phyloP scores from a whole-genome alignment of 306 rosid species.

The Gynostemma pentaphyllum region DNA sequence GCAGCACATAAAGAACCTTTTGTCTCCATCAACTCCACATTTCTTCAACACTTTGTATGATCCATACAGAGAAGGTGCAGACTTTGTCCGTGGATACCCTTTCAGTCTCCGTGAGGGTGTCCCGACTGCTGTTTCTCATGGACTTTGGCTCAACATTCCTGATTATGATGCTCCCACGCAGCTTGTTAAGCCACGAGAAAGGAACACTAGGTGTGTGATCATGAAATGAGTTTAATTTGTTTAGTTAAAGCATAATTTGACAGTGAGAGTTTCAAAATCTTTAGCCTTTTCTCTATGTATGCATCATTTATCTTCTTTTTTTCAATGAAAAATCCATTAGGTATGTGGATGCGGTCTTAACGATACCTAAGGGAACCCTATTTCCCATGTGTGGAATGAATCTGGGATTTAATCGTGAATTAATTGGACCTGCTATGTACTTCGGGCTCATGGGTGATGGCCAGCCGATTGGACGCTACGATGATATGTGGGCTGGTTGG shows the following conservation, averaged over 20 bases:
- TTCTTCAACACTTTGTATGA: conserved; percentile 35
- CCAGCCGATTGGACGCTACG: conserved; percentile 34
- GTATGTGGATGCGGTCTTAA: conserved; percentile 32
- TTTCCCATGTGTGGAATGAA: conserved; percentile 49
- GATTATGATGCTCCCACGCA: conserved; percentile 51
- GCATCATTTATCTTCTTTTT: not conserved
- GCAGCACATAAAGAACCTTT: conserved; percentile 30
- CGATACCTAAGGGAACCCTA: conserved; percentile 36
- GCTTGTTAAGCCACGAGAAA: conserved; percentile 41
- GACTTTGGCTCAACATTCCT: conserved; percentile 67
- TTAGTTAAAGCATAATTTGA: not conserved
- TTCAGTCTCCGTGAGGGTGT: conserved; percentile 61
- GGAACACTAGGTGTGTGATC: conserved; percentile 27
- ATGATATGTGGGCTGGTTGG: conserved; percentile 50
- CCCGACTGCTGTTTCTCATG: conserved; percentile 64
- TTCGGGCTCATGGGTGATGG: conserved; percentile 49
- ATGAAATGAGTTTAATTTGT: not conserved
- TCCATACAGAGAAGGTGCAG: conserved; percentile 40
- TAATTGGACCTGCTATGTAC: conserved; percentile 42
- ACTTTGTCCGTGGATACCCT: conserved; percentile 61
- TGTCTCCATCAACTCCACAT: conserved; percentile 28
- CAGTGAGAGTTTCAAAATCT: not conserved
- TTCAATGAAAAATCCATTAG: conserved; percentile 14
- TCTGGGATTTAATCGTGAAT: conserved; percentile 30
- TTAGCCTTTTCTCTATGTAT: not conserved